These are phyloP conservation scores for Gaultheria prostrata DNA, from an alignment of 148 eudicot species.

Conservation along the genomic window DNA sequence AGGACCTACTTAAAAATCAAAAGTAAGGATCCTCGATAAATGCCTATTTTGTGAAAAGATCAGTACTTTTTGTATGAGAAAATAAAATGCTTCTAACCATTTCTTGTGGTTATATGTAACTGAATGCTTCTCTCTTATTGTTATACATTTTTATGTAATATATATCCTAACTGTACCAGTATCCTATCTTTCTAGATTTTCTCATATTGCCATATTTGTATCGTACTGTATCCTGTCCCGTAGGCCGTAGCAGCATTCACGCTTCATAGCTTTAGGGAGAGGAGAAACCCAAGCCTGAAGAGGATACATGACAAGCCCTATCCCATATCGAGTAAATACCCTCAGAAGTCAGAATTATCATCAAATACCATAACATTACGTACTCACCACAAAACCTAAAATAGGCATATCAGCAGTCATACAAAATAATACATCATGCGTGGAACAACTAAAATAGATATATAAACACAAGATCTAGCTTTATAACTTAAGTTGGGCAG, in stretches of 20 bases:
- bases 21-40: not conserved
- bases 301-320: not conserved
- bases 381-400: not conserved
- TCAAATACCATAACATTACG: not conserved
- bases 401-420: not conserved
- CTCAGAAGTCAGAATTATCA: not conserved
- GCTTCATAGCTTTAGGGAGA: not conserved
- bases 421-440: not conserved
- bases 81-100: not conserved
- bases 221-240: not conserved
- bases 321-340: not conserved
- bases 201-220: not conserved
- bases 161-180: not conserved
- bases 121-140: not conserved
- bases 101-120: not conserved
- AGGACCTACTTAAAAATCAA: not conserved
- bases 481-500: not conserved
- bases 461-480: not conserved
- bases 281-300: not conserved
- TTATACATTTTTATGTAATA: not conserved
- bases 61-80: not conserved
- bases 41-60: not conserved
- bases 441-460: not conserved
- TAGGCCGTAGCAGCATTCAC: not conserved
- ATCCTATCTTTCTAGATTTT: not conserved